Evolutionary conservation across 495 filamentous ascomycete species (phyloP).

Genomic region (Hypoxylon lenormandii): DNA sequence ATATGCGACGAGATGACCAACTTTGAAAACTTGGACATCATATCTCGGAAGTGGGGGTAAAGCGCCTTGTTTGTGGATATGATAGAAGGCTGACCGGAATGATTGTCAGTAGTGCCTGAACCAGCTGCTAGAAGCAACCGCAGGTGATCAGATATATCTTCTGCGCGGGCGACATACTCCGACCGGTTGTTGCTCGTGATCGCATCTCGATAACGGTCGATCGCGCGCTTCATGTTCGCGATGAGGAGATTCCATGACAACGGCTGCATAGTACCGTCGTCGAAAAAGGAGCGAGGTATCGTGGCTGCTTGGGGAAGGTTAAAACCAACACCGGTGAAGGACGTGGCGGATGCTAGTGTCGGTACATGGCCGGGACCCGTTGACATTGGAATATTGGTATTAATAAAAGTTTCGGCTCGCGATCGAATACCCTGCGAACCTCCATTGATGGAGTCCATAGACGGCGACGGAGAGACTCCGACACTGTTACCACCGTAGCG

Average conservation of each 20-base stretch:
- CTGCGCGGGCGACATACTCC: constrained; percentile 89
- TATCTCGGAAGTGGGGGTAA: constrained; percentile 97
- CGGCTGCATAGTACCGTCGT: constrained; percentile 78
- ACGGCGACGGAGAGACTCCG: constrained; percentile 84
- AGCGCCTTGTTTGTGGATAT: constrained; percentile 96
- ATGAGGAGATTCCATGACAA: constrained; percentile 89
- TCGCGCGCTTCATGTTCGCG: constrained; percentile 86
- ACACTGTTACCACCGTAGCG: constrained; percentile 71
- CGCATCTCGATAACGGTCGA: constrained; percentile 87
- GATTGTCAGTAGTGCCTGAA: constrained; percentile 96
- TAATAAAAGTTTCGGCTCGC: constrained; percentile 62
- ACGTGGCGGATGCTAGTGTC: constrained; percentile 72
- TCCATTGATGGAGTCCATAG: constrained; percentile 85
- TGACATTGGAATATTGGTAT: constrained; percentile 55
- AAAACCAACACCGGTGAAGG: constrained; percentile 72
- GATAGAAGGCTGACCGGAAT: constrained; percentile 98
- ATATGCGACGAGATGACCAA: constrained; percentile 98
- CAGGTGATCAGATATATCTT: constrained; percentile 97
- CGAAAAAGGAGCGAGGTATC: constrained; percentile 84
- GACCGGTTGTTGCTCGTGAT: constrained; percentile 82
- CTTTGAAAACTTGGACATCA: constrained; percentile 99
- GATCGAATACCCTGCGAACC: constrained; percentile 62
- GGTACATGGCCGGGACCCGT: constrained; percentile 58
- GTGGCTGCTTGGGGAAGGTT: constrained; percentile 67
- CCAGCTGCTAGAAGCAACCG: constrained; percentile 93